Evolutionary conservation across 306 rosid species (phyloP).

Genomic region (Quercus berberidifolia): DNA sequence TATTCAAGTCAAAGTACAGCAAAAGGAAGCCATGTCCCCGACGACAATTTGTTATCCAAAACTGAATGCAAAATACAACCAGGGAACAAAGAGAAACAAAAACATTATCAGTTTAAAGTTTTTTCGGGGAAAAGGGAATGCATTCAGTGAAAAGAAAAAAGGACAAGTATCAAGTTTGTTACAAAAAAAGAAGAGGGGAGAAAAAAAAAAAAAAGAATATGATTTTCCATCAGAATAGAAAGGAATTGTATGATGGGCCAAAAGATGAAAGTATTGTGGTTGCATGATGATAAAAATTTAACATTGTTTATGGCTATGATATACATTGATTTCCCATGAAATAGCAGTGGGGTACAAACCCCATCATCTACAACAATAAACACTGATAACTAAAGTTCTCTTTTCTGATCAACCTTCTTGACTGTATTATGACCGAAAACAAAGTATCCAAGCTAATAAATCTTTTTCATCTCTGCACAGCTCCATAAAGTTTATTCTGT

Average conservation of each 20-base stretch:
- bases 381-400: not conserved
- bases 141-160: too few species aligned
- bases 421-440: not conserved
- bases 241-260: not conserved
- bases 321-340: not conserved
- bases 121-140: too few species aligned
- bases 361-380: not conserved
- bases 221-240: not conserved
- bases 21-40: too few species aligned
- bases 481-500: not conserved
- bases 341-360: not conserved
- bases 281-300: not conserved
- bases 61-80: too few species aligned
- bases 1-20: too few species aligned
- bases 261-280: not conserved
- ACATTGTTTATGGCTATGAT: not conserved
- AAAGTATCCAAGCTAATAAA: not conserved
- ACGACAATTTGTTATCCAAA: too few species aligned
- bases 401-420: not conserved
- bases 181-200: not conserved
- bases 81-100: too few species aligned
- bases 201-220: not conserved
- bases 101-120: too few species aligned
- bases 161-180: too few species aligned
- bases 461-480: not conserved